Conservation (phyloP, 192 early-diverging fungal genomes). For the Linnemannia hyalina region DNA sequence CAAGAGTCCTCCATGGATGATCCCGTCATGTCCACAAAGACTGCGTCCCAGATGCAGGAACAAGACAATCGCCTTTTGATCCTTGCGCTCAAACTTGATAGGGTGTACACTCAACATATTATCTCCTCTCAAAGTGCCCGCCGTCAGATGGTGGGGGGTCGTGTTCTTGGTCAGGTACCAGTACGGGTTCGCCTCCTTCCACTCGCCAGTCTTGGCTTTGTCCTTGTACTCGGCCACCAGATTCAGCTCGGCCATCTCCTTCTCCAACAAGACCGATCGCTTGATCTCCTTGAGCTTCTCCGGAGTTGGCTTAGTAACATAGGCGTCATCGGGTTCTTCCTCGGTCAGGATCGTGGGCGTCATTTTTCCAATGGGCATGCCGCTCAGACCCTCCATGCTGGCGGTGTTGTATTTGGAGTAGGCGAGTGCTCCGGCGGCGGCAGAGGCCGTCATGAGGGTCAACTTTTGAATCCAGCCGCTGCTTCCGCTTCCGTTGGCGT, state of each 20-base stretch:
- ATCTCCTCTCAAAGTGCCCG: constrained; percentile 66
- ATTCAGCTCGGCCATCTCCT: constrained; percentile 33
- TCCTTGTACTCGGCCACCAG: constrained; percentile 39
- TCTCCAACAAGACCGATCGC: constrained; percentile 31
- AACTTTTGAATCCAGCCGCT: constrained; percentile 31
- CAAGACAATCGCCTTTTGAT: constrained; percentile 57
- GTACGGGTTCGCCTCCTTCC: constrained; percentile 44
- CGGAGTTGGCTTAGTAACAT: background rate
- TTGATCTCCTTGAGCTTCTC: constrained; percentile 41
- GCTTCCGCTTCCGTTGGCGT: background rate
- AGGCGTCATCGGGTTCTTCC: constrained; percentile 35
- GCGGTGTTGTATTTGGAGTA: constrained; percentile 37
- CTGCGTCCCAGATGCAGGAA: constrained; percentile 79
- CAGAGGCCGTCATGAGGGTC: constrained; percentile 42
- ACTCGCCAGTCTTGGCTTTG: constrained; percentile 31
- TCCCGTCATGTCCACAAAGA: constrained; percentile 83
- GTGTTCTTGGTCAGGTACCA: constrained; percentile 42
- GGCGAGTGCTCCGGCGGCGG: constrained; percentile 41
- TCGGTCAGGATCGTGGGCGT: constrained; percentile 34
- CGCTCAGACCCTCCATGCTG: constrained; percentile 28
- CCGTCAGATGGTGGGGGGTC: constrained; percentile 53
- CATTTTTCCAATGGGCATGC: constrained; percentile 37
- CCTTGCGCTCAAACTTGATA: constrained; percentile 69
- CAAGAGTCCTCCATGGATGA: constrained; percentile 85
- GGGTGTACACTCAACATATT: constrained; percentile 68